These are phyloP conservation scores for Taiozyma sp. DNA, from an alignment of 1,139 yeast genomes.

Conservation along the genomic window DNA sequence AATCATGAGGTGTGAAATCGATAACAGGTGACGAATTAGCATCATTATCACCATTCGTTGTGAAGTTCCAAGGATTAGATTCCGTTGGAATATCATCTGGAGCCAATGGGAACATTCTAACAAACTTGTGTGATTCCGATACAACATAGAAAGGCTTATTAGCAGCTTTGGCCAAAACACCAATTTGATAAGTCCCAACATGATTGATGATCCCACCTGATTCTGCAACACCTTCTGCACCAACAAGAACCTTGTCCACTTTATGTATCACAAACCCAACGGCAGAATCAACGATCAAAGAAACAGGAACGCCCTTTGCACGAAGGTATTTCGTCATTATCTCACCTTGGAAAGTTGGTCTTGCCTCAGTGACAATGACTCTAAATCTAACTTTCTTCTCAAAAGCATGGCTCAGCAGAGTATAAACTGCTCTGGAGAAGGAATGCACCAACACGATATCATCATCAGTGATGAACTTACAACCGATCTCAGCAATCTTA, in stretches of 20 bases:
- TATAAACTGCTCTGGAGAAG: conserved; percentile 83
- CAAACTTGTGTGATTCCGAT: conserved; percentile 94
- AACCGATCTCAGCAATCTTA: conserved; percentile 83
- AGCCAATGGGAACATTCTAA: conserved; percentile 89
- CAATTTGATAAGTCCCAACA: conserved; percentile 93
- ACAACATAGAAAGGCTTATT: conserved; percentile 94
- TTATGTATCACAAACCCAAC: conserved; percentile 91
- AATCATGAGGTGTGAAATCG: conserved; percentile 95
- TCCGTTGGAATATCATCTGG: conserved; percentile 87
- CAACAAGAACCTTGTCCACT: conserved; percentile 90
- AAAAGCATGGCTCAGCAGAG: conserved; percentile 72
- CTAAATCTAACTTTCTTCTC: conserved; percentile 73
- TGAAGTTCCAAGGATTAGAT: conserved; percentile 36
- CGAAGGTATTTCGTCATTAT: conserved; percentile 68
- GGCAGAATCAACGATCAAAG: conserved; percentile 86
- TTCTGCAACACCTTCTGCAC: conserved; percentile 99
- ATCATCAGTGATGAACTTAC: conserved; percentile 88
- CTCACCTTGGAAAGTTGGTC: conserved; percentile 81
- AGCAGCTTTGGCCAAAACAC: conserved; percentile 86
- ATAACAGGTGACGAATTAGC: conserved; percentile 44
- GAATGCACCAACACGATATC: conserved; percentile 90
- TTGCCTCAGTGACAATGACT: conserved; percentile 89
- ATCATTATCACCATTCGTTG: conserved; percentile 35
- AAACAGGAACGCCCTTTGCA: conserved; percentile 83
- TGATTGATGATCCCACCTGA: conserved; percentile 97